Base-by-base conservation (phyloP, 208 protist genomes). In the Leishmania gerbilli region DNA sequence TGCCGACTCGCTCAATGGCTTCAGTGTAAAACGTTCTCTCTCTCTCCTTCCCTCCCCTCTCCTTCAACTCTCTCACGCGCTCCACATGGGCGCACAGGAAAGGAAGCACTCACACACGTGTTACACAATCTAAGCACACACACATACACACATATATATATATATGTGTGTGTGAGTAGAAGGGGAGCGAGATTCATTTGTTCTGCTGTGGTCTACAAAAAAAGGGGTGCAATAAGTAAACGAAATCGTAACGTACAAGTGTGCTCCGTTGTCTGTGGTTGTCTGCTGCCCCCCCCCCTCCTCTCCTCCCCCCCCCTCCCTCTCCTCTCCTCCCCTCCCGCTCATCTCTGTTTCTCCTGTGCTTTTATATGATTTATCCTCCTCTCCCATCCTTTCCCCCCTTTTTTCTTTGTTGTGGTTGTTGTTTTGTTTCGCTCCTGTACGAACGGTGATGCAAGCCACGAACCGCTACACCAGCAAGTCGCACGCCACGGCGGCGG, bases 401-500 rank as follows among this genome's bases (percentile, higher is more conserved):
- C 34, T 37, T 37, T 37, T 37, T 79, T 55, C 47, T 81, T 78
- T 65, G 74, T 27, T 34, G 47, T 65, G 19, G 34, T 37, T 34
- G 34, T 34, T 34, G 34, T 0, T 37, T 37, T 37, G 62, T 24
- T n/a, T 45, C n/a, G 9, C 3, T 45, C 3, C 9, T 64, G 7
- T 7, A 65, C 34, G 2, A 47, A 65, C 27, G 31, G 53, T 55
- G 27, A 79, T 79, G 75, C 75, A 79, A 0, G 60, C 45, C 77
- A 82, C 77, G 13, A 76, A 82, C 34, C 82, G 82, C 45, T 85
- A 85, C 58, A 81, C 76, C 3, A 79, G 75, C 67, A 65, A 69
- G 75, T 79, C 75, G 37, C 60, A 79, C 49, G 75, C 75, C 53
- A 55, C 55, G 6, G 58, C 60, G 27, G 27, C 60, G 60, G 58